These are phyloP conservation scores for Pseudocercospora cruenta DNA, from an alignment of 2,329 filamentous ascomycete genomes.

Conservation along the genomic window DNA sequence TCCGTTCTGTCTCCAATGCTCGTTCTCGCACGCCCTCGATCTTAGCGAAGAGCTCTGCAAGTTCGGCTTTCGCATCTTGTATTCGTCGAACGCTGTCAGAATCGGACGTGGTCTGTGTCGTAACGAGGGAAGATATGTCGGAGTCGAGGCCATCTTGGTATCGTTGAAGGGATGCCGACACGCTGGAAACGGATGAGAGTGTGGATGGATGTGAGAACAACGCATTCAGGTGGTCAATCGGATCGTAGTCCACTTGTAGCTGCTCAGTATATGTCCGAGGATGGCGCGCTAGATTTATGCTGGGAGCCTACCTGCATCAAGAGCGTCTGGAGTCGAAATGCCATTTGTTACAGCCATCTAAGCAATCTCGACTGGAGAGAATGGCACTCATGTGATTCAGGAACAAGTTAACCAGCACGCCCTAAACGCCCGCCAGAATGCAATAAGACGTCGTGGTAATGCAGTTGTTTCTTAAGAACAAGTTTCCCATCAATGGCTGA, in stretches of 20 bases:
- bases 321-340: conserved; percentile 21
- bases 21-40: conserved; percentile 90
- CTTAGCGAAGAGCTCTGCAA: conserved; percentile 87
- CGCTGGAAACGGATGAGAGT: conserved; percentile 73
- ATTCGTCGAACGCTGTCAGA: conserved; percentile 88
- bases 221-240: conserved; percentile 87
- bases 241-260: conserved; percentile 76
- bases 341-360: conserved; percentile 25
- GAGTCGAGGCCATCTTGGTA: conserved; percentile 82
- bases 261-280: not conserved
- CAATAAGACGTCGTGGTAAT: not conserved
- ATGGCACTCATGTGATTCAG: not conserved
- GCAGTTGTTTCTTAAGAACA: too few species aligned
- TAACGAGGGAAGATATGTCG: conserved; percentile 73
- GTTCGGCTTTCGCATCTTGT: conserved; percentile 85
- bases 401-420: not conserved
- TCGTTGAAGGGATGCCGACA: conserved; percentile 71
- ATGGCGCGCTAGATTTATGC: not conserved
- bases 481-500: too few species aligned
- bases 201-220: conserved; percentile 90
- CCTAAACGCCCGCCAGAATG: not conserved
- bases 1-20: conserved; percentile 88
- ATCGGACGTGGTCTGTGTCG: conserved; percentile 79
- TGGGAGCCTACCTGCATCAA: conserved; percentile 28
- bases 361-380: not conserved